phyloP scores from a whole-genome alignment of 108 stramenopile species.

The Hondaea fermentalgiana region DNA sequence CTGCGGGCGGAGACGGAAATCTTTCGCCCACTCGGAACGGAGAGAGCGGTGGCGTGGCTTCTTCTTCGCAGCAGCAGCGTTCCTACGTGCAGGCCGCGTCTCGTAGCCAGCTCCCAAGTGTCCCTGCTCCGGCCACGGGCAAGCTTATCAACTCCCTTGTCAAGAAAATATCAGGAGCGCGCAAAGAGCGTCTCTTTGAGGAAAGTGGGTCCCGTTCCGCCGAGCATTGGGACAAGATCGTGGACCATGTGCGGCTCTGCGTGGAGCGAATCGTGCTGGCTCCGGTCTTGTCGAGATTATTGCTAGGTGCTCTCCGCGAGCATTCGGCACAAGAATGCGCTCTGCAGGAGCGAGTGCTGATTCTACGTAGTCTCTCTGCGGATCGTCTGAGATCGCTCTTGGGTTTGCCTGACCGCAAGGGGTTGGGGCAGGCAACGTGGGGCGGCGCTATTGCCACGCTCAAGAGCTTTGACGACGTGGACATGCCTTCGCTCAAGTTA shows the following conservation, averaged over 20 bases:
- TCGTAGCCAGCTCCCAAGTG: not conserved
- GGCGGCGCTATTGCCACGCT: not conserved
- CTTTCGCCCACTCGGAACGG: not conserved
- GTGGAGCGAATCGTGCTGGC: slow-evolving; percentile 7
- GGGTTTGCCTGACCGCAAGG: not conserved
- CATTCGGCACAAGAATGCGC: not conserved
- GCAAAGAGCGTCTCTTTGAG: not conserved
- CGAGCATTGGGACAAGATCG: slow-evolving; percentile 18
- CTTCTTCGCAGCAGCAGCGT: not conserved
- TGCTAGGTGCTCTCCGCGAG: not conserved
- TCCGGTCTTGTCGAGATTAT: not conserved
- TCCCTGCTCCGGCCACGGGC: not conserved
- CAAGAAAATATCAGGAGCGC: not conserved
- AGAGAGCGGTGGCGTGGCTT: not conserved
- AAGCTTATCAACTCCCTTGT: slow-evolving; percentile 2
- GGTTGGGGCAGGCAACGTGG: not conserved
- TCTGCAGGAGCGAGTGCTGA: not conserved
- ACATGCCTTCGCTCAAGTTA: slow-evolving; percentile 12
- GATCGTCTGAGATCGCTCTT: not conserved
- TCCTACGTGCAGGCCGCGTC: too few relatives aligned
- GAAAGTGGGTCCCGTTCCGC: not conserved
- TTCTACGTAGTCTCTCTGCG: not conserved
- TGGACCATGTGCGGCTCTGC: not conserved
- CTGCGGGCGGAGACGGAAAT: not conserved
- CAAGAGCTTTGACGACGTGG: slow-evolving; percentile 12